Conservation (phyloP, 805 yeast genomes). For the Ogataea ramenticola region DNA sequence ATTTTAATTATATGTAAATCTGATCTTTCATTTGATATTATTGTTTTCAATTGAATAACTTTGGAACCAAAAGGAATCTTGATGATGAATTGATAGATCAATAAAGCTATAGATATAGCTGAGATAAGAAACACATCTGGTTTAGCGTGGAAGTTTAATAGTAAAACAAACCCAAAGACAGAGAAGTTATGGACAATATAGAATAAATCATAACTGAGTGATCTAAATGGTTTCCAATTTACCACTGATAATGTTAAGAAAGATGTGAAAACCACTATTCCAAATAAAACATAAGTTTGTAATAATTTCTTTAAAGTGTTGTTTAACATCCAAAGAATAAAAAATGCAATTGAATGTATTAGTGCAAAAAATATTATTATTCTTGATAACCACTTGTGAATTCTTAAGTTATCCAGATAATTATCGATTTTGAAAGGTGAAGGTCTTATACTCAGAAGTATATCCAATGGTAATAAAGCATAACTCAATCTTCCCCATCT, state of each 20-base stretch:
- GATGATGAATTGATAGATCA: constrained; percentile 30
- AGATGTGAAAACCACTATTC: constrained; percentile 36
- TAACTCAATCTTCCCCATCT: constrained; percentile 59
- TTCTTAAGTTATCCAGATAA: constrained; percentile 45
- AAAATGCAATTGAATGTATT: constrained; percentile 47
- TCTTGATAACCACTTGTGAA: constrained; percentile 72
- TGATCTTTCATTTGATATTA: constrained; percentile 16
- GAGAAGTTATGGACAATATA: constrained; percentile 50
- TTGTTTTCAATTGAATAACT: constrained; percentile 12
- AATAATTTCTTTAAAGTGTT: constrained; percentile 30
- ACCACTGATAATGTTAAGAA: constrained; percentile 32
- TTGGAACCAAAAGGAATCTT: constrained; percentile 20
- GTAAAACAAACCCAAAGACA: constrained; percentile 35
- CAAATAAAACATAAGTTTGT: constrained; percentile 39
- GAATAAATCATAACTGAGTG: constrained; percentile 42
- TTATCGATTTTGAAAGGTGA: constrained; percentile 36
- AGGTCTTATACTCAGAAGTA: constrained; percentile 51
- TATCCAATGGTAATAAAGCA: constrained; percentile 49
- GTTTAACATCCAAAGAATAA: constrained; percentile 36
- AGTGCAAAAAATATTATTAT: constrained; percentile 37
- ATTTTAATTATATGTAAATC: constrained; percentile 15
- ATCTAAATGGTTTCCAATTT: constrained; percentile 44
- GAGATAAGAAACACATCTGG: constrained; percentile 48
- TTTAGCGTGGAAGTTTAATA: constrained; percentile 58
- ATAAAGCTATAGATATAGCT: constrained; percentile 19